These are phyloP conservation scores for Linum lewisii DNA, from an alignment of 345 rosid genomes.

Conservation along the genomic window DNA sequence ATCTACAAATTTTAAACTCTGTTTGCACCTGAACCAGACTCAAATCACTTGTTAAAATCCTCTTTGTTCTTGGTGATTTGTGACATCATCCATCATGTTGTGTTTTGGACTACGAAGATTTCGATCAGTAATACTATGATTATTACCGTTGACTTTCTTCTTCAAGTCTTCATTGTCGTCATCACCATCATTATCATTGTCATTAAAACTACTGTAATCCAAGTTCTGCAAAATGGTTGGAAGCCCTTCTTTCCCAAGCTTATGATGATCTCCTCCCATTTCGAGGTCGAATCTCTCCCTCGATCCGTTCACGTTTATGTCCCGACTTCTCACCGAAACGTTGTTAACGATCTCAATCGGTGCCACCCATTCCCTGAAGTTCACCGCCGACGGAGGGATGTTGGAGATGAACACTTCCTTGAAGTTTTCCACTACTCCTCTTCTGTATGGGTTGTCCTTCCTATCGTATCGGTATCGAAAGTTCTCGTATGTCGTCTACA, in stretches of 20 bases:
- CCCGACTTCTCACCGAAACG: slow-evolving; percentile 8
- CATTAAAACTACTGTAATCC: slow-evolving; percentile 20
- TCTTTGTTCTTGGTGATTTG: too few relatives aligned
- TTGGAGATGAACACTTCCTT: slow-evolving; percentile 38
- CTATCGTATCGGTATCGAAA: slow-evolving; percentile 62
- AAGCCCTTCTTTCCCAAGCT: slow-evolving; percentile 25
- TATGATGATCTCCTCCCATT: slow-evolving; percentile 29
- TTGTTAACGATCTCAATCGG: slow-evolving; percentile 22
- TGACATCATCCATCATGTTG: too few relatives aligned
- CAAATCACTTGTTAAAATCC: too few relatives aligned
- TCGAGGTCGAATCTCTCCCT: slow-evolving; percentile 41
- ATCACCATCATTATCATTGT: slow-evolving; percentile 18
- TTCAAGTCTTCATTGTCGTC: slow-evolving; percentile 24
- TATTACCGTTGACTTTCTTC: slow-evolving; percentile 19
- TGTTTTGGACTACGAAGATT: too few relatives aligned
- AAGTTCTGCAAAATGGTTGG: slow-evolving; percentile 37
- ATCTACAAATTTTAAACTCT: too few relatives aligned
- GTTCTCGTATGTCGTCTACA: slow-evolving; percentile 87
- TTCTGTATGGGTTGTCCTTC: slow-evolving; percentile 59
- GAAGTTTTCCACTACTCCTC: slow-evolving; percentile 34
- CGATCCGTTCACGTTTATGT: slow-evolving; percentile 19
- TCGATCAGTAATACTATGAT: not conserved
- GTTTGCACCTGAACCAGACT: too few relatives aligned
- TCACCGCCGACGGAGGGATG: slow-evolving; percentile 47
- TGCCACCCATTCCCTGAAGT: slow-evolving; percentile 37